Conservation (phyloP, 1,284 basidiomycete species). For the Fomes fomentarius region DNA sequence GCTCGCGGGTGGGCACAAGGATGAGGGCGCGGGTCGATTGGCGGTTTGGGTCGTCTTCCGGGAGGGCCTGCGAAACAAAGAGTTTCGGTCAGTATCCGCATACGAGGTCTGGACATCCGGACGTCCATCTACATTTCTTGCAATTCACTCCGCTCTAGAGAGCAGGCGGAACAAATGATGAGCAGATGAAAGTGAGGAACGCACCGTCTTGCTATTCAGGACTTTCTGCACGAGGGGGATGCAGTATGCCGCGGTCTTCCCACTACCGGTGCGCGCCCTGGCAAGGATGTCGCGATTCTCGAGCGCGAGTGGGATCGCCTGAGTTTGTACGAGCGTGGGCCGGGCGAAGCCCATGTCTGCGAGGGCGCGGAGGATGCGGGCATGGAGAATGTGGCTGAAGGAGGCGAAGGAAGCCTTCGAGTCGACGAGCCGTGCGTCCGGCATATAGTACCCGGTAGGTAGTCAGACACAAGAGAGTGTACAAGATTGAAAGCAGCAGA, state of each 20-base stretch:
- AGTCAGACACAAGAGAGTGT: too few relatives aligned
- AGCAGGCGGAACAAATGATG: not conserved
- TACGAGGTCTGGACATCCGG: too few relatives aligned
- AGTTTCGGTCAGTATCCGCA: too few relatives aligned
- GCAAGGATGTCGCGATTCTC: slow-evolving; percentile 94
- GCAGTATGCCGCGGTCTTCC: slow-evolving; percentile 97
- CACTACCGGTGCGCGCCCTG: slow-evolving; percentile 92
- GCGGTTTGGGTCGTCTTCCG: slow-evolving; percentile 40
- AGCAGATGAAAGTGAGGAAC: slow-evolving; percentile 37
- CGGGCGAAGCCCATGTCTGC: slow-evolving; percentile 83
- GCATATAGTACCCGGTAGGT: too few relatives aligned
- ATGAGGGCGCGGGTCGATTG: slow-evolving; percentile 81
- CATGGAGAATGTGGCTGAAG: slow-evolving; percentile 76
- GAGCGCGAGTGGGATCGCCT: slow-evolving; percentile 85
- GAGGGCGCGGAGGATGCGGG: slow-evolving; percentile 76
- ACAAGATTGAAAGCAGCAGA: too few relatives aligned
- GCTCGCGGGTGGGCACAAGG: slow-evolving; percentile 92
- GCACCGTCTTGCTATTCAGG: slow-evolving; percentile 77
- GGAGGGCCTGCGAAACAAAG: slow-evolving; percentile 11
- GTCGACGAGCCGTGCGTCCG: slow-evolving; percentile 54
- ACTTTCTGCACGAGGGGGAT: slow-evolving; percentile 93
- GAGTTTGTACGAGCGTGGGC: slow-evolving; percentile 82
- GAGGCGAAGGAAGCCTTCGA: slow-evolving; percentile 61
- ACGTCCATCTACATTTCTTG: too few relatives aligned
- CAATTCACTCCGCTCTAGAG: too few relatives aligned